Percentiles rank a stretch among this genome's conserved stretches.
Conservation (phyloP, 2,329 filamentous ascomycete species). For the Fusarium phyllophilum region DNA sequence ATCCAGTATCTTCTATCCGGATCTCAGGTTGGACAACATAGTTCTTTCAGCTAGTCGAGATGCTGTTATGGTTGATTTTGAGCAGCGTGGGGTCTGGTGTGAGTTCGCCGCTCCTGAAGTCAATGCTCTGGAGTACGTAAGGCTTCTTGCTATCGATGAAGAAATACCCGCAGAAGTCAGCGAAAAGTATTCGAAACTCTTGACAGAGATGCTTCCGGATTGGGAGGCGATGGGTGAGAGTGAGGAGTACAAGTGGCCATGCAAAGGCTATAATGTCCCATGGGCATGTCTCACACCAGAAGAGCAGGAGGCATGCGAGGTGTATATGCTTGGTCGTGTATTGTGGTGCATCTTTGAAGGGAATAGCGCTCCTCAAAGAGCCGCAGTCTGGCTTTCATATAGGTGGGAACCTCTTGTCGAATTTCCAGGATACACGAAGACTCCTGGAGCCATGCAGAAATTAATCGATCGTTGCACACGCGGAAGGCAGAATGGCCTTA, state of each 20-base stretch:
- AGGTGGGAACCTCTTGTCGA: constrained; percentile 64
- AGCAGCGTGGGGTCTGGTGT: constrained; percentile 71
- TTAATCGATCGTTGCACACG: constrained; percentile 64
- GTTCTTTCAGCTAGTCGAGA: constrained; percentile 60
- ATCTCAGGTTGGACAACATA: constrained; percentile 69
- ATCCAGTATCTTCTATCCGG: constrained; percentile 63
- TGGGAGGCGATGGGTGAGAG: constrained; percentile 55
- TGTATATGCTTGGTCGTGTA: constrained; percentile 70
- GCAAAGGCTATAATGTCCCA: constrained; percentile 63
- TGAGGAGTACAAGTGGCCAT: constrained; percentile 60
- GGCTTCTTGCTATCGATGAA: constrained; percentile 63
- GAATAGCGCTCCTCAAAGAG: constrained; percentile 65
- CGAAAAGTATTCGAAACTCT: constrained; percentile 53
- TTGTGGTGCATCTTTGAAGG: constrained; percentile 73
- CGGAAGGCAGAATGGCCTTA: constrained; percentile 58
- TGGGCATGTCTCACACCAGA: constrained; percentile 62
- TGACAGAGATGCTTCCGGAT: constrained; percentile 57
- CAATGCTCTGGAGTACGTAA: constrained; percentile 67
- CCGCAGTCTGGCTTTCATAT: constrained; percentile 69
- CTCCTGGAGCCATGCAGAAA: constrained; percentile 56
- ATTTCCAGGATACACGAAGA: constrained; percentile 63
- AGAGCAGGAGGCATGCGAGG: constrained; percentile 68
- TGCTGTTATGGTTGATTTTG: constrained; percentile 68
- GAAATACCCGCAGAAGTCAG: constrained; percentile 53
- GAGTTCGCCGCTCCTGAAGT: constrained; percentile 70